phyloP scores from a whole-genome alignment of 2,329 filamentous ascomycete genomes.

The Aspergillus fumigatiaffinis region DNA sequence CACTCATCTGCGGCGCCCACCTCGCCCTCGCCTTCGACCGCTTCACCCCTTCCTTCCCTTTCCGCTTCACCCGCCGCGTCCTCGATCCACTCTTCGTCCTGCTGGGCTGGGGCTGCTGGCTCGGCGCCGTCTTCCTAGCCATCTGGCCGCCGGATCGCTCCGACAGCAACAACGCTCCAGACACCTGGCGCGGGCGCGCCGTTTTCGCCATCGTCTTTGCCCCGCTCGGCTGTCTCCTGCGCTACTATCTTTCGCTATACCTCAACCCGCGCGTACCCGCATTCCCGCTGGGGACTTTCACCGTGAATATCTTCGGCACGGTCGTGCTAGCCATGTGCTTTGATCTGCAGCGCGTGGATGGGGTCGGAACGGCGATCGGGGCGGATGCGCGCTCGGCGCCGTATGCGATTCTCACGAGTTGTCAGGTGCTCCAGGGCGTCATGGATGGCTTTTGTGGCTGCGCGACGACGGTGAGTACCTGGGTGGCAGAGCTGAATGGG shows the following conservation, averaged over 20 bases:
- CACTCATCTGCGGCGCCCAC: slow-evolving; percentile 69
- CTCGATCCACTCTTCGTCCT: slow-evolving; percentile 63
- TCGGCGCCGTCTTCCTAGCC: slow-evolving; percentile 68
- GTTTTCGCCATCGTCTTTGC: slow-evolving; percentile 78
- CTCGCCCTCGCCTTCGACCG: slow-evolving; percentile 61
- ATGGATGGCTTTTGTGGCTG: slow-evolving; percentile 67
- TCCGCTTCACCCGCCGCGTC: slow-evolving; percentile 52
- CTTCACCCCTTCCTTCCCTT: slow-evolving; percentile 59
- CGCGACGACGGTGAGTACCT: slow-evolving; percentile 64
- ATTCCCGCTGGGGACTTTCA: slow-evolving; percentile 85
- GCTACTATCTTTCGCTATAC: slow-evolving; percentile 67
- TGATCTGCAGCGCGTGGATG: slow-evolving; percentile 67
- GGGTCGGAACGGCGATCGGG: slow-evolving; percentile 40
- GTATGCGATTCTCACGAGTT: slow-evolving; percentile 45
- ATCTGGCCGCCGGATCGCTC: slow-evolving; percentile 64
- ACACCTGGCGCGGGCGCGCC: slow-evolving; percentile 70
- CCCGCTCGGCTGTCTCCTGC: slow-evolving; percentile 69
- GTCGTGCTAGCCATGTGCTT: slow-evolving; percentile 70
- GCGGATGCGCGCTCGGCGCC: slow-evolving; percentile 38
- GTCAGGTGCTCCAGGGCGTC: slow-evolving; percentile 64
- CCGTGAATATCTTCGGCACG: slow-evolving; percentile 74
- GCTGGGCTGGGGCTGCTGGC: slow-evolving; percentile 71
- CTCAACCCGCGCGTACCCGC: slow-evolving; percentile 64
- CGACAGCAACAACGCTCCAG: slow-evolving; percentile 14
- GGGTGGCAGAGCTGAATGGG: slow-evolving; percentile 58